These are phyloP conservation scores for Trypanosoma boissoni DNA, from an alignment of 208 protist genomes.

Conservation along the genomic window DNA sequence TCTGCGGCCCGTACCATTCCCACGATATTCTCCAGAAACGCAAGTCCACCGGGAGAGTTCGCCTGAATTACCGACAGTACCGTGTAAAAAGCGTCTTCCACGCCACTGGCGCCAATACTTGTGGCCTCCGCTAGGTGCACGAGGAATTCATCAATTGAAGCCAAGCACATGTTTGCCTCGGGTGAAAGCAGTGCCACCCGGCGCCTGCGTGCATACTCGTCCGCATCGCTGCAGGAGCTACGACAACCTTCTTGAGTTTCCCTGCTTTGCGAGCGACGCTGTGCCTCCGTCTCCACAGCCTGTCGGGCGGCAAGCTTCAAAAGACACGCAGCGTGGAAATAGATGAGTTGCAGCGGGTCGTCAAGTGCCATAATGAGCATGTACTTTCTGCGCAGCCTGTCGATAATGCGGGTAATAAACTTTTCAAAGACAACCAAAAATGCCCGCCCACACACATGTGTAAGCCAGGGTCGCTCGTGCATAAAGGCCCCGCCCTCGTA, in stretches of 20 bases:
- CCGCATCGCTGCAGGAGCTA: too few species aligned
- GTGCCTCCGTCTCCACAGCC: neutral
- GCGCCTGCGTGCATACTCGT: too few species aligned
- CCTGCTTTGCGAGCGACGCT: too few species aligned
- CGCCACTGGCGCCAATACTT: constrained; percentile 8
- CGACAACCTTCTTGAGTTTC: too few species aligned
- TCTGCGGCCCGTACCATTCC: constrained; percentile 19
- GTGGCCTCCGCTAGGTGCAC: constrained; percentile 10
- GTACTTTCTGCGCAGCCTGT: constrained; percentile 9
- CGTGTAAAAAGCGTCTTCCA: constrained; percentile 9
- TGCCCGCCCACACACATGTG: constrained; percentile 17
- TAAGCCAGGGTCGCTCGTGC: constrained; percentile 22
- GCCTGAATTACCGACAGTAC: constrained; percentile 17
- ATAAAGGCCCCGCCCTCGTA: constrained; percentile 4
- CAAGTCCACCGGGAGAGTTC: constrained; percentile 22
- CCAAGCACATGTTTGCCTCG: constrained; percentile 2
- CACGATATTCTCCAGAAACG: constrained; percentile 29
- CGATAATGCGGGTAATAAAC: constrained; percentile 14
- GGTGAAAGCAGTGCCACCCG: too few species aligned
- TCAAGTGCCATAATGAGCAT: constrained; percentile 11
- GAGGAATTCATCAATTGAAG: constrained; percentile 25
- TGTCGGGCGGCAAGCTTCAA: constrained; percentile 4
- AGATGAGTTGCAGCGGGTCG: constrained; percentile 16
- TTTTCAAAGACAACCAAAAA: constrained; percentile 6
- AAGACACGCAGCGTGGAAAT: constrained; percentile 24